A percentile compares a stretch with the other conserved stretches of the same genome.
phyloP scores from a whole-genome alignment of 2,329 filamentous ascomycete species.

The Penicillium aurantiogriseum region DNA sequence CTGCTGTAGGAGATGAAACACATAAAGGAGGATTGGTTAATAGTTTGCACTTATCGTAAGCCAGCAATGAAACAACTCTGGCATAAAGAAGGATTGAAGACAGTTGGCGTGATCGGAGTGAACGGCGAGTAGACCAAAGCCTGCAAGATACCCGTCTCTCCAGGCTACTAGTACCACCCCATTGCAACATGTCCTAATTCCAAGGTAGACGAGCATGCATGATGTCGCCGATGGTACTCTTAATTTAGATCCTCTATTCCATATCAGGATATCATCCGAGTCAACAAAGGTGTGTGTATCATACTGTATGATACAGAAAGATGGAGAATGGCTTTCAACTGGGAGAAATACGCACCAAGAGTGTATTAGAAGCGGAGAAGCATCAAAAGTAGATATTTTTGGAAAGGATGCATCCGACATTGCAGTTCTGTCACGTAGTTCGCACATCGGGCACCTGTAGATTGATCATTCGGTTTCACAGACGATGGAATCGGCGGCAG shows the following conservation, averaged over 20 bases:
- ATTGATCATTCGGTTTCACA: neutral
- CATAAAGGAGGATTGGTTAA: neutral
- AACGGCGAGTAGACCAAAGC: neutral
- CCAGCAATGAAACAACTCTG: neutral
- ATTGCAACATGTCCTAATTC: neutral
- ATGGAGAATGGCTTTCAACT: neutral
- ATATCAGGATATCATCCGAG: neutral
- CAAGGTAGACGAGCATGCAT: no score
- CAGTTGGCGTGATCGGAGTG: neutral
- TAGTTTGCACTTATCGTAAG: neutral
- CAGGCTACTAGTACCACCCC: neutral
- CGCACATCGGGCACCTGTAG: neutral
- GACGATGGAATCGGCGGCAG: neutral
- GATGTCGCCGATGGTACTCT: neutral
- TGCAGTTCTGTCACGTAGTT: neutral
- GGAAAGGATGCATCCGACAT: neutral
- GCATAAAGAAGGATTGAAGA: neutral
- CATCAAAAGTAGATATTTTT: neutral
- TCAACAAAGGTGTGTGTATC: neutral
- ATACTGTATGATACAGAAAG: neutral
- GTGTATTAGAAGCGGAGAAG: neutral
- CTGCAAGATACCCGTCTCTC: neutral
- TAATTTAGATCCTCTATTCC: neutral
- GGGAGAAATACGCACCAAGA: neutral
- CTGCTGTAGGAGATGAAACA: neutral